phyloP scores from a whole-genome alignment of 208 protist species.

The Leishmania braziliensis region DNA sequence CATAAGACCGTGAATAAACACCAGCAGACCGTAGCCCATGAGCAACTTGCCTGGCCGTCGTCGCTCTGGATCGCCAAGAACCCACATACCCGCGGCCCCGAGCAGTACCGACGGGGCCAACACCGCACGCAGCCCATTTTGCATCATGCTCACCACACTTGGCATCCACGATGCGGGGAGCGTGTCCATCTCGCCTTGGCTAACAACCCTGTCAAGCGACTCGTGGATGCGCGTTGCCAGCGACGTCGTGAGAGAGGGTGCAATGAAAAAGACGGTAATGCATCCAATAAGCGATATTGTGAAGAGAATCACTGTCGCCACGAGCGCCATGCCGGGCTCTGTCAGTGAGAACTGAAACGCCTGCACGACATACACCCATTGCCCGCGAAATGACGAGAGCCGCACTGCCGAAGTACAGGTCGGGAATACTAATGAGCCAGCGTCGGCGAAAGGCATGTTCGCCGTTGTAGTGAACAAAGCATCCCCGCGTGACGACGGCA shows the following conservation, averaged over 20 bases:
- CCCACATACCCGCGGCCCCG: not conserved
- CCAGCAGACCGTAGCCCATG: not conserved
- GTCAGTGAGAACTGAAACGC: conserved; percentile 22
- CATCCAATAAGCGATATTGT: conserved; percentile 8
- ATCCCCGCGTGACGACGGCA: not conserved
- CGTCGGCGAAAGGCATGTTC: not conserved
- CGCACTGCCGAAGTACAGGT: not conserved
- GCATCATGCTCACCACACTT: not conserved
- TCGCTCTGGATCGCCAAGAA: conserved; percentile 3
- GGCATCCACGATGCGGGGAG: conserved; percentile 1
- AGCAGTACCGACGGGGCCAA: not conserved
- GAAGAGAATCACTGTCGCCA: conserved; percentile 16
- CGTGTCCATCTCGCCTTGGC: too few species aligned
- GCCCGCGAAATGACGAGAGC: not conserved
- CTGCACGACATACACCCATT: not conserved
- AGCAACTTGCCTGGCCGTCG: conserved; percentile 10
- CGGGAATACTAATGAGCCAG: not conserved
- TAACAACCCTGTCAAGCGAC: not conserved
- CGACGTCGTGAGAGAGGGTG: conserved; percentile 7
- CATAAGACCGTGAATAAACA: not conserved
- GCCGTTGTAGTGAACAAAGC: not conserved
- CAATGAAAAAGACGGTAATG: conserved; percentile 17
- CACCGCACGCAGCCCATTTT: not conserved
- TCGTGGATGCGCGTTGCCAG: not conserved
- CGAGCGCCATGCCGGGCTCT: conserved; percentile 29